Base-by-base conservation (phyloP, 805 yeast genomes). In the Nakazawaea ernobii region DNA sequence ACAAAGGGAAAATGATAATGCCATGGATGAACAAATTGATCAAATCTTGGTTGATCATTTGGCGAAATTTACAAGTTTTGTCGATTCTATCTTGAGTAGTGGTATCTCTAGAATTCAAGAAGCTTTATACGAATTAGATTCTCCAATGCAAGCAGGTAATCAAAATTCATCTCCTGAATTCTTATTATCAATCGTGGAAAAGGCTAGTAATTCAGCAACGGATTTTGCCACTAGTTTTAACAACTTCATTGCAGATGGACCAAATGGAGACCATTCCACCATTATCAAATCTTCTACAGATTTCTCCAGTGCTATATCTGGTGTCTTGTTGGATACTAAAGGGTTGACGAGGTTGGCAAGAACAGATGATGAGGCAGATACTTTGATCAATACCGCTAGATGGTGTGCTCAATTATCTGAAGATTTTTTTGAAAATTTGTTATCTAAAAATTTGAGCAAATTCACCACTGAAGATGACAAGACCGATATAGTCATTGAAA, bases 91-190 rank as follows among this genome's bases (percentile, higher is more conserved):
- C 42, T 69, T 89, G 51, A 72, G 70, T 20, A 76, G 86, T 53
- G 88, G 86, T 39, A 77, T 85, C 27, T 80, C 80, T 51, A 72
- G 89, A 44, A 74, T 89, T 45, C 95, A 89, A 64, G 88, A 85
- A 53, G 67, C 85, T 0, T 68, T 77, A 36, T 83, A 77, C 57
- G 89, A 83, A 56, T 69, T 87, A 51, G 83, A 80, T 47, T 83
- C 91, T 4, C 87, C 94, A 29, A 78, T 84, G 79, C 88, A 85
- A 63, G 87, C 89, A 4, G 94, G 94, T 47, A 86, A 86, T 59
- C 79, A 81, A 54, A 82, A 81, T 60, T 74, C 94, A 2, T 77
- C 92, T 0, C 86, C 92, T 2, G 82, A 77, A 53, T 83, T 78
- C 55, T 63, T 84, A 20, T 67, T 82, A 32, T 82, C 92, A 0